Evolutionary conservation across 2,329 filamentous ascomycete genomes (phyloP).

Genomic region (Fusarium oxysporum): DNA sequence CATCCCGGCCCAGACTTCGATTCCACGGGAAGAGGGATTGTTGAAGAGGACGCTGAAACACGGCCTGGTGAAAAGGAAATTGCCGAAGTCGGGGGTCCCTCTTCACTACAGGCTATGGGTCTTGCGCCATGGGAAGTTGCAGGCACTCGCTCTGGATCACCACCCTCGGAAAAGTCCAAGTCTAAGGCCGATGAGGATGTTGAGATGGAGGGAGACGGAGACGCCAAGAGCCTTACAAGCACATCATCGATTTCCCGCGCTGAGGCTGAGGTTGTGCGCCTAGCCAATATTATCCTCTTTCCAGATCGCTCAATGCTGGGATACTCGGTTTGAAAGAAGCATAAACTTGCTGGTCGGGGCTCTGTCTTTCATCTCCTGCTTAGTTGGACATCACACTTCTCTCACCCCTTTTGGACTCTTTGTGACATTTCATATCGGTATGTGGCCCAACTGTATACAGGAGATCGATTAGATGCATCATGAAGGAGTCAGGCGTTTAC

Average conservation of each 20-base stretch:
- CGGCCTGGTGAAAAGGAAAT: conserved; percentile 64
- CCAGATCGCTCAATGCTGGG: conserved; percentile 59
- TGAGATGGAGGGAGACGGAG: conserved; percentile 43
- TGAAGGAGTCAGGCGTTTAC: conserved; percentile 22
- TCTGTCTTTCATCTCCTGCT: not conserved
- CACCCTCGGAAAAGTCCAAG: conserved; percentile 39
- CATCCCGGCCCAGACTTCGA: conserved; percentile 68
- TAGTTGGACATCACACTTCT: not conserved
- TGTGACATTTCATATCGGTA: not conserved
- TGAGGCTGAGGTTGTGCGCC: conserved; percentile 63
- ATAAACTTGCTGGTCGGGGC: not conserved
- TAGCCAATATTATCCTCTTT: conserved; percentile 69
- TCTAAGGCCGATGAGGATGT: conserved; percentile 44
- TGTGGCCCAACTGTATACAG: not conserved
- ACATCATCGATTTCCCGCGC: conserved; percentile 51
- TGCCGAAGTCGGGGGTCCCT: conserved; percentile 61
- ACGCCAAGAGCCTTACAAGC: conserved; percentile 44
- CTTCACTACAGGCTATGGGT: conserved; percentile 68
- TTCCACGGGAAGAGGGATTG: conserved; percentile 59
- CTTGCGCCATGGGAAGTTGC: conserved; percentile 62
- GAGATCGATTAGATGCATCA: conserved; percentile 20
- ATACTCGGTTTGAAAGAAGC: conserved; percentile 42
- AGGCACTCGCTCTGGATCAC: conserved; percentile 47
- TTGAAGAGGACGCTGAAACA: conserved; percentile 63
- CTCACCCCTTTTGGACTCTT: not conserved